Conservation (phyloP, 495 filamentous ascomycete genomes). For the Neurospora sp. region DNA sequence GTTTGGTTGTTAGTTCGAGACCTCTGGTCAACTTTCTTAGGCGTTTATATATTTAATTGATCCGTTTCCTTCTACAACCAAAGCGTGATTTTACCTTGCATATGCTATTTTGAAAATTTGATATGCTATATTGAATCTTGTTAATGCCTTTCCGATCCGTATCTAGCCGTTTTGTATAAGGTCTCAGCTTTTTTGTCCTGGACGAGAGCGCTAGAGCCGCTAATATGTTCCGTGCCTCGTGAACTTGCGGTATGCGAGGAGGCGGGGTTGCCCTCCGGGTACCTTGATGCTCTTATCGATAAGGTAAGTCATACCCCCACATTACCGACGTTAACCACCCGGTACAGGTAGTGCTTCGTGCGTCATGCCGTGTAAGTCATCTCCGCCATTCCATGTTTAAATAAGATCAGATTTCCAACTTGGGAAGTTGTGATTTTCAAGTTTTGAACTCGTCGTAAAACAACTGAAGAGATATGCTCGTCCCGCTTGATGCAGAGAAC, state of each 20-base stretch:
- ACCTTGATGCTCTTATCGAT: background rate
- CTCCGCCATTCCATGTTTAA: background rate
- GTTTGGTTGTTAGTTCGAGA: too few relatives aligned
- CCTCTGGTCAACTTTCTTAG: too few relatives aligned
- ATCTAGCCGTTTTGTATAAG: too few relatives aligned
- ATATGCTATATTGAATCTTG: too few relatives aligned
- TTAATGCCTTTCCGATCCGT: too few relatives aligned
- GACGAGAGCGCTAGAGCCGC: too few relatives aligned
- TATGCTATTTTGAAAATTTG: too few relatives aligned
- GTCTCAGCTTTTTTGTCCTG: too few relatives aligned
- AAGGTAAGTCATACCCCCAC: background rate
- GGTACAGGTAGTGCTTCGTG: background rate
- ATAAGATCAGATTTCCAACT: background rate
- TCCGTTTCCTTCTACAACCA: too few relatives aligned
- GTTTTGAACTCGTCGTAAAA: background rate
- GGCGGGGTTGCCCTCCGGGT: background rate
- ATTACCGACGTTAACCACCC: background rate
- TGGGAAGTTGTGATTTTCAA: background rate
- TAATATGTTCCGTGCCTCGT: too few relatives aligned
- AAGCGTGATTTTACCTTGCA: too few relatives aligned
- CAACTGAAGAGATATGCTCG: background rate
- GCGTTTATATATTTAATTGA: too few relatives aligned
- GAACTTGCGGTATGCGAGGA: background rate
- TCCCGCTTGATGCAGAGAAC: conserved; percentile 1
- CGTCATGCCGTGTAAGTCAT: background rate